Conservation (phyloP, 2,329 filamentous ascomycete genomes). For the Cytospora piceae region DNA sequence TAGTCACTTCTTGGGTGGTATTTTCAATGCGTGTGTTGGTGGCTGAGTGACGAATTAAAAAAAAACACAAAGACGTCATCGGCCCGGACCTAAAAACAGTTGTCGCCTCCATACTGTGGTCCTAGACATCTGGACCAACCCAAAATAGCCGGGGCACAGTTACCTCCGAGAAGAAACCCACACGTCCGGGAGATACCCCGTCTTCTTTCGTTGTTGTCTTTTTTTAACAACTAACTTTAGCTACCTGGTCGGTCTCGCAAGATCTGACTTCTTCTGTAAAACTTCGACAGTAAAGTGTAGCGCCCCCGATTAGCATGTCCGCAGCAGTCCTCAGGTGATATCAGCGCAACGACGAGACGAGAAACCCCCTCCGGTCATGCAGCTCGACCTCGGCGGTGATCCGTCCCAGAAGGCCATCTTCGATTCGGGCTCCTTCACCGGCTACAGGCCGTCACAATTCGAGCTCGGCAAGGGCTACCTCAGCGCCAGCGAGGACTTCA, state of each 20-base stretch:
- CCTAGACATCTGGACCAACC: background rate
- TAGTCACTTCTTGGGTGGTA: background rate
- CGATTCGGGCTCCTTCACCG: conserved; percentile 64
- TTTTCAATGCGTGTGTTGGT: too few relatives aligned
- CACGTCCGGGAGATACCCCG: background rate
- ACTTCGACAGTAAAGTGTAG: conserved; percentile 3
- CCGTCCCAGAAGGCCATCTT: conserved; percentile 35
- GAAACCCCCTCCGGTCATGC: conserved; percentile 25
- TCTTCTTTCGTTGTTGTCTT: background rate
- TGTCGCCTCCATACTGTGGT: background rate
- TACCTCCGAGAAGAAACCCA: conserved; percentile 16
- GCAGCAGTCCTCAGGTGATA: conserved; percentile 16
- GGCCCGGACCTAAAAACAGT: conserved; percentile 16
- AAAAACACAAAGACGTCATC: conserved; percentile 15
- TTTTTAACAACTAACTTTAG: background rate
- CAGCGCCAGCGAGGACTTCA: conserved; percentile 49
- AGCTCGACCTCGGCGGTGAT: conserved; percentile 26
- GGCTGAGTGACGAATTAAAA: background rate
- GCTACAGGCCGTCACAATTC: conserved; percentile 52
- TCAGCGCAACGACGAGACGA: conserved; percentile 14
- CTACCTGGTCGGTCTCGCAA: background rate
- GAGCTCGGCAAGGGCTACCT: conserved; percentile 65
- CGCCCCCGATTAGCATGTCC: conserved; percentile 17
- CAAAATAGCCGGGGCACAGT: conserved; percentile 10
- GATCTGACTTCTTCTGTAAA: background rate